Evolutionary conservation across 441 rosid species (phyloP), one percentile per base, ranked within the genome.

Genomic region (Pelargonium fulgidum): DNA sequence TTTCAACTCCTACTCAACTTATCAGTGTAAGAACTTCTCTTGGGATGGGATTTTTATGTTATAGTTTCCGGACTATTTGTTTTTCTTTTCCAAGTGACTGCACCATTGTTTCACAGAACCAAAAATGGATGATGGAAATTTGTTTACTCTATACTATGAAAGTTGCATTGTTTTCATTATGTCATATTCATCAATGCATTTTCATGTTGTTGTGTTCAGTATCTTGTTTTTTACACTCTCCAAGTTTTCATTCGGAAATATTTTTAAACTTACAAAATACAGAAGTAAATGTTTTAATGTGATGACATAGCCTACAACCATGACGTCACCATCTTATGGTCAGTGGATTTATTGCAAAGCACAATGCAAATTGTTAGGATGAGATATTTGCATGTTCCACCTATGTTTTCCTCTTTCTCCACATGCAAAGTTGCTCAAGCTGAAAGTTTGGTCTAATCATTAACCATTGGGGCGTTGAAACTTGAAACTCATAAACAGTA

Each of bases 1-100:
- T 79, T 68, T 73, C 73, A 71, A 76, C 78, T 75, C 91, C 85
- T 65, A 66, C 70, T 66, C 70, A 66, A 72, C 68, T 67, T 20
- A 52, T 72, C 41, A 78, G 68, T 7, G 93, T 85, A 75, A 75
- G 85, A 70, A 66, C 20, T 52, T 75, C 22, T 74, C 47, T 62
- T 68, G 68, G 63, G 52, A 65, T 67, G 24, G 50, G 65, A 66
- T 42, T 16, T 19, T 63, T 16, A 26, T 62, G 64, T 44, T 16
- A 29, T 33, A 47, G 45, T 7, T 73, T 73, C 68, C 20, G n/a
- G 9, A 7, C 4, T 24, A 33, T 69, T 39, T 39, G 7, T 39
- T 39, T 39, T 39, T 39, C 7, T 39, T 39, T 39, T 39, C 42
- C 42, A 39, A 6, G 9, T 39, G 42, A 39, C 0, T 7, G 42